Base-by-base conservation (phyloP, 139 green algal species). In the Desmodesmus armatus region DNA sequence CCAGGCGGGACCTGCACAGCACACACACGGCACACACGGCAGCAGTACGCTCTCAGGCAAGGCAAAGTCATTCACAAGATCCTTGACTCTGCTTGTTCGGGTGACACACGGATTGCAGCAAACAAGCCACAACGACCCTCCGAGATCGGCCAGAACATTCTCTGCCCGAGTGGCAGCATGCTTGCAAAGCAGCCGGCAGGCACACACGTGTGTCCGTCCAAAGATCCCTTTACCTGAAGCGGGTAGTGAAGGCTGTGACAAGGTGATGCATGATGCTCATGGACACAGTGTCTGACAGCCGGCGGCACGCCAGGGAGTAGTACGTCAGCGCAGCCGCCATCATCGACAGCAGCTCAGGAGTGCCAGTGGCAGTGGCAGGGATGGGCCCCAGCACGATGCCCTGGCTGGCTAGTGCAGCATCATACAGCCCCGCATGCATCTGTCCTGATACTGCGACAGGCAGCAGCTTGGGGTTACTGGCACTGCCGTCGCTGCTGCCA, bases 191-290 rank as follows among this genome's bases (percentile, higher is more conserved):
- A n/a, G n/a, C n/a, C n/a, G n/a, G n/a, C n/a, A n/a, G n/a, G n/a
- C n/a, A n/a, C n/a, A n/a, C n/a, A n/a, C n/a, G n/a, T n/a, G n/a
- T n/a, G n/a, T n/a, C n/a, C n/a, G n/a, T n/a, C n/a, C n/a, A n/a
- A n/a, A n/a, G n/a, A n/a, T n/a, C n/a, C n/a, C n/a, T n/a, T n/a
- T n/a, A n/a, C n/a, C n/a, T n/a, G 37, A 82, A 82, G 55, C 72
- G 44, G 17, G 40, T 67, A 37, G 25, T 82, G 55, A 82, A 82
- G 55, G 37, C 55, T 53, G 40, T 51, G 6, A 84, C 33, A 62
- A 84, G 66, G 44, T 84, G 78, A 35, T 84, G 78, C 62, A 75
- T 84, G 43, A 84, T 72, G 19, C 33, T 44, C 78, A 84, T 49
- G 13, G 49, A 58, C 62, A 84, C 78, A 9, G 63, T 63, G 62